A percentile compares a stretch with the other conserved stretches of the same genome.
These are phyloP conservation scores for Pythium coloratum DNA, from an alignment of 352 stramenopile species.

Conservation along the genomic window DNA sequence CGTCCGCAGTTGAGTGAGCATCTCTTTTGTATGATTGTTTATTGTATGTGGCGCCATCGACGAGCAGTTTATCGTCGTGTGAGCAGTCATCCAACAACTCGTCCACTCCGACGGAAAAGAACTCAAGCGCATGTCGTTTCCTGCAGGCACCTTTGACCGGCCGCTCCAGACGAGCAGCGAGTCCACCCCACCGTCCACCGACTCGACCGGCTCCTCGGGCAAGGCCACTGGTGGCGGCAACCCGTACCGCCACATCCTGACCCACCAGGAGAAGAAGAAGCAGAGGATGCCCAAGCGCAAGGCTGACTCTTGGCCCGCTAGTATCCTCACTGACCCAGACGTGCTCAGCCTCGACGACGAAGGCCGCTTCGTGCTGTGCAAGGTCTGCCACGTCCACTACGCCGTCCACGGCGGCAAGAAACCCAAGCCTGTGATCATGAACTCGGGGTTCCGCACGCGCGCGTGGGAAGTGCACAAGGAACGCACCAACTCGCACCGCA, in stretches of 20 bases:
- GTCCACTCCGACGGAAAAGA: conserved; percentile 2
- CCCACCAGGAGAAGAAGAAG: conserved; percentile 44
- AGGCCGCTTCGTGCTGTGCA: conserved; percentile 75
- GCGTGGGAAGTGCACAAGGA: conserved; percentile 85
- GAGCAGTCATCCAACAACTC: conserved; percentile 2
- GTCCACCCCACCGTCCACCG: conserved; percentile 14
- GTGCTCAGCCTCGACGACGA: conserved; percentile 81
- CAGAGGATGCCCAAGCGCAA: conserved; percentile 71
- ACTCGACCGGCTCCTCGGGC: conserved; percentile 17
- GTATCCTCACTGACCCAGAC: conserved; percentile 65
- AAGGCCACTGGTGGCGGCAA: background rate
- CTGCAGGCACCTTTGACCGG: conserved; percentile 21
- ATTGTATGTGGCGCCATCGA: conserved; percentile 29
- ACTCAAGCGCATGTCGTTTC: conserved; percentile 29
- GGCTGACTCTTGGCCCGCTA: conserved; percentile 71
- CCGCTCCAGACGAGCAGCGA: conserved; percentile 18
- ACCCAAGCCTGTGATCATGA: conserved; percentile 81
- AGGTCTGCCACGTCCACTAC: conserved; percentile 83
- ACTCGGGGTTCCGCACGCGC: conserved; percentile 75
- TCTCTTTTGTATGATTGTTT: conserved; percentile 19
- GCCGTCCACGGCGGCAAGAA: conserved; percentile 80
- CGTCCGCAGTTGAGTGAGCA: conserved; percentile 25
- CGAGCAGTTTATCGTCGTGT: conserved; percentile 23
- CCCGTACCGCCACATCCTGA: conserved; percentile 32
- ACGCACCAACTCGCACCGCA: conserved; percentile 73